These are phyloP conservation scores for Hemisphaericaspora xylofermentans DNA, from an alignment of 1,139 yeast genomes.

Conservation along the genomic window DNA sequence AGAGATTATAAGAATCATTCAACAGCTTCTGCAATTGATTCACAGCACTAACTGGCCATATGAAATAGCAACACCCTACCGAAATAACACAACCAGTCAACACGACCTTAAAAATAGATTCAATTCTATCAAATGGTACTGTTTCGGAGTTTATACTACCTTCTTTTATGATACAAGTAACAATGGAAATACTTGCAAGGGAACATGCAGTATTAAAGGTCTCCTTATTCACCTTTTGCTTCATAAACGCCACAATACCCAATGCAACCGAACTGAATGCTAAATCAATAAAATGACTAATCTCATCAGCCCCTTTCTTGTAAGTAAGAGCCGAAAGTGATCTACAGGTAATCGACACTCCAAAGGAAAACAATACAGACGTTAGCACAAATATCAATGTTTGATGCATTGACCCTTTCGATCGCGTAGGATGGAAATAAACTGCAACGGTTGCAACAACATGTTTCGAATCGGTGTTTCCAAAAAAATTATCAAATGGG, in stretches of 20 bases:
- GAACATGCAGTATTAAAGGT: conserved; percentile 83
- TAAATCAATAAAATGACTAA: conserved; percentile 59
- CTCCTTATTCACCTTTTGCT: conserved; percentile 64
- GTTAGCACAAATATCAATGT: conserved; percentile 60
- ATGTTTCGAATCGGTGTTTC: conserved; percentile 74
- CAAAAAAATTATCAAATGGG: conserved; percentile 54
- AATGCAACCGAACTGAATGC: conserved; percentile 54
- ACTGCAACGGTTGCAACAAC: conserved; percentile 81
- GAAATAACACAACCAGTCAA: conserved; percentile 61
- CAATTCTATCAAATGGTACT: conserved; percentile 57
- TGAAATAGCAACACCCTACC: conserved; percentile 53
- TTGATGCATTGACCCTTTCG: conserved; percentile 81
- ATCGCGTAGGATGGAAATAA: conserved; percentile 79
- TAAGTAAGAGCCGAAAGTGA: conserved; percentile 49
- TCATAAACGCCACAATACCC: conserved; percentile 67
- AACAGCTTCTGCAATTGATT: conserved; percentile 44
- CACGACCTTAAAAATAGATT: conserved; percentile 60
- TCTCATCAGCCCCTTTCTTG: conserved; percentile 45
- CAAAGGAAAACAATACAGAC: conserved; percentile 56
- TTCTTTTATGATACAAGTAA: conserved; percentile 74
- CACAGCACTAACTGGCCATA: conserved; percentile 68
- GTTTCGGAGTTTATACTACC: conserved; percentile 63
- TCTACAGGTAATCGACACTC: conserved; percentile 57
- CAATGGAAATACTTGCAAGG: conserved; percentile 68
- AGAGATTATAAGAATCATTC: conserved; percentile 52